phyloP scores from a whole-genome alignment of 208 protist species.

The Acanthamoeba castellanii region DNA sequence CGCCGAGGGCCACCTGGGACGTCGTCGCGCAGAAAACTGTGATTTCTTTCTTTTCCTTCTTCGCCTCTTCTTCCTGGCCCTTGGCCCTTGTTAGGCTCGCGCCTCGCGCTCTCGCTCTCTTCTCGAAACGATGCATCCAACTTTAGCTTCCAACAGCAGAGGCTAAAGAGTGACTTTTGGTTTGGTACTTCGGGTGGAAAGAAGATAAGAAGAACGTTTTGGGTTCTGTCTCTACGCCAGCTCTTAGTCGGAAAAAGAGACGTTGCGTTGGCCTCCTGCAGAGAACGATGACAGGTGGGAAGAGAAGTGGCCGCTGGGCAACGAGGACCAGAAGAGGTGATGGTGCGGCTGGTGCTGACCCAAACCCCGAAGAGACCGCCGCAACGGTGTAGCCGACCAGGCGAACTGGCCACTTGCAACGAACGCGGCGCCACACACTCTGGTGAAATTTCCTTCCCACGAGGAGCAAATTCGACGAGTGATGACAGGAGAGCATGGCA shows the following conservation, averaged over 20 bases:
- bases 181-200: no score
- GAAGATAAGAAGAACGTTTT: no score
- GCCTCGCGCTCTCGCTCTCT: no score
- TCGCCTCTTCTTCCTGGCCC: not conserved
- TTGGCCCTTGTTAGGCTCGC: no score
- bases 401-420: no score
- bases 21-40: not conserved
- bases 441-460: not conserved
- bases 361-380: not conserved
- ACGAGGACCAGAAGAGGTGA: not conserved
- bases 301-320: not conserved
- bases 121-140: no score
- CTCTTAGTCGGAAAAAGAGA: no score
- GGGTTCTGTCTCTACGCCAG: no score
- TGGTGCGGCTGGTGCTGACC: not conserved
- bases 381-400: not conserved
- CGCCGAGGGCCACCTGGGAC: no score
- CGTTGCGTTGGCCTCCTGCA: not conserved
- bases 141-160: no score
- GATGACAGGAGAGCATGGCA: not conserved
- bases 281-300: not conserved
- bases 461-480: not conserved
- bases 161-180: no score
- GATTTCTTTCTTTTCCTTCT: not conserved
- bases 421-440: no score